Percentiles rank a stretch among this genome's conserved stretches.
Evolutionary conservation across 1,284 basidiomycete genomes (phyloP).

Genomic region (Ustilago trichophora): DNA sequence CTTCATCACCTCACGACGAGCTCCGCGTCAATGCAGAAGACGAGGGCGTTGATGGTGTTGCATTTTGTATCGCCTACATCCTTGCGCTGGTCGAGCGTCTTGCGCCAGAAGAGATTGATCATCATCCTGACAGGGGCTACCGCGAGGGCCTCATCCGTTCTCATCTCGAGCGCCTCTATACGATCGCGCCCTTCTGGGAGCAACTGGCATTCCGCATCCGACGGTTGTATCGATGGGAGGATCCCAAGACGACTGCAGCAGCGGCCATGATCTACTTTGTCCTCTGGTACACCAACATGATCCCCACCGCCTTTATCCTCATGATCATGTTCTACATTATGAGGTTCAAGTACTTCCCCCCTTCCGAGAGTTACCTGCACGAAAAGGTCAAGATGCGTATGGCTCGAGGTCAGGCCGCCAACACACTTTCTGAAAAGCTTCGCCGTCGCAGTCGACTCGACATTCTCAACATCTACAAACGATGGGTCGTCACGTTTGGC

Average conservation of each 20-base stretch:
- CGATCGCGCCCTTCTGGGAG: conserved; percentile 66
- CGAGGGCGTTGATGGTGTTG: conserved; percentile 59
- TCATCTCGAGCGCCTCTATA: conserved; percentile 64
- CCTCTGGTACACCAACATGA: conserved; percentile 64
- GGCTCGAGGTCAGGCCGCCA: conserved; percentile 62
- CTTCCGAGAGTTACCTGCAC: conserved; percentile 62
- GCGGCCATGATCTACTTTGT: conserved; percentile 66
- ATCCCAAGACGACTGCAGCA: conserved; percentile 51
- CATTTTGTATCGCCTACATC: conserved; percentile 64
- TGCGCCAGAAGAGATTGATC: conserved; percentile 64
- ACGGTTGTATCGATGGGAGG: conserved; percentile 45
- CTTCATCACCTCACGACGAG: conserved; percentile 22
- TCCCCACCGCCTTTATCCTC: conserved; percentile 63
- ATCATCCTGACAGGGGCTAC: conserved; percentile 57
- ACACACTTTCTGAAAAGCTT: conserved; percentile 60
- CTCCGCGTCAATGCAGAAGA: conserved; percentile 53
- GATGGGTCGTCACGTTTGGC: conserved; percentile 57
- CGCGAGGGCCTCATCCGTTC: conserved; percentile 61
- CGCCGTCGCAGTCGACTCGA: conserved; percentile 61
- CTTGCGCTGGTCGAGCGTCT: conserved; percentile 62
- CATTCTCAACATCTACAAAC: conserved; percentile 62
- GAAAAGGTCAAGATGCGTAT: conserved; percentile 61
- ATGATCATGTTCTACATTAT: conserved; percentile 60
- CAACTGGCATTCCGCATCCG: conserved; percentile 45
- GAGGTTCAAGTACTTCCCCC: conserved; percentile 65